Base-by-base conservation (phyloP, 306 rosid genomes). In the Sophora flavescens region DNA sequence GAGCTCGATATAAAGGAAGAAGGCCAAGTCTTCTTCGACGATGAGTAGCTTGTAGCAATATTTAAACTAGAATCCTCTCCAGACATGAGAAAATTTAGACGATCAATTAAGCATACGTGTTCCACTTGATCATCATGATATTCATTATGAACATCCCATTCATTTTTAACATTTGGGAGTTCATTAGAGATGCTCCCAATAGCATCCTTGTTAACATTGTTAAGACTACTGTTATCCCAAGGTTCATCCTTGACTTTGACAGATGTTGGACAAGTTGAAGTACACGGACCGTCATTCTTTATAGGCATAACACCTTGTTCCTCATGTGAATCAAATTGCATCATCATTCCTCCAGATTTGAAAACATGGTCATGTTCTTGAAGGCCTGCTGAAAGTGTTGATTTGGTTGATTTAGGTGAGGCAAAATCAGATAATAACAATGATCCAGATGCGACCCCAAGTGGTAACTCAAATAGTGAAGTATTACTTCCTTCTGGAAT, bases 221-320 rank as follows among this genome's bases (percentile, higher is more conserved):
- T 69, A 48, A 50, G 60, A 50, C 83, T 85, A 61, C 60, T 62
- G 60, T 63, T 65, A 76, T 79, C 91, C 77, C 67, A 80, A 69
- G 95, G 87, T 78, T 91, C 95, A 74, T 82, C 89, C 85, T 94
- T 94, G 68, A 91, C 74, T 84, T 85, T 85, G 74, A 77, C 76
- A 50, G 78, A 53, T 15, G 77, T 53, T 60, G 84, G 81, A 53
- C 33, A 76, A 69, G 78, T 70, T 80, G 87, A 80, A 81, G 74
- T 81, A 79, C 44, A 41, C 26, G 42, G 76, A 75, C 7, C 72
- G 62, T 61, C 80, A 81, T 71, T 78, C 68, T 80, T 44, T 45
- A 54, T 62, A 44, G 81, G 83, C 64, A 57, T 54, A 73, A 41
- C 68, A 74, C 60, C 76, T 66, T 77, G 86, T 57, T 82, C 83